A percentile compares a stretch with the other conserved stretches of the same genome.
Evolutionary conservation across 352 stramenopile genomes (phyloP).

Genomic region (Pythium brassicae): DNA sequence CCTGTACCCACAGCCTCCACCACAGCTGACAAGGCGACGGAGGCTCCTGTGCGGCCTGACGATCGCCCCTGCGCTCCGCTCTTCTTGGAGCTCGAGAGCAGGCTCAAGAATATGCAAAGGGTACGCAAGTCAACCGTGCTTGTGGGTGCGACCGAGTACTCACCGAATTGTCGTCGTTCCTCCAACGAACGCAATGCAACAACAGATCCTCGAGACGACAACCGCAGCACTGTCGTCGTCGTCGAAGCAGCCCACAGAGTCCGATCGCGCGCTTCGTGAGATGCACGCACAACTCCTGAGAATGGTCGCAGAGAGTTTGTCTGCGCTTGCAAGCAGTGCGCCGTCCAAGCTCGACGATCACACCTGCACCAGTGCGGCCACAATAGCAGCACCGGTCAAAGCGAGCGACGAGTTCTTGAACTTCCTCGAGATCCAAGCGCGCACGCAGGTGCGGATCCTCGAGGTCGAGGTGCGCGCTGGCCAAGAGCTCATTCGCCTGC

Average conservation of each 20-base stretch:
- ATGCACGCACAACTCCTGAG: constrained; percentile 29
- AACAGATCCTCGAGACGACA: constrained; percentile 31
- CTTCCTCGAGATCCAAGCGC: constrained; percentile 36
- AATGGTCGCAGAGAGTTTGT: constrained; percentile 23
- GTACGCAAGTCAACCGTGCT: constrained; percentile 7
- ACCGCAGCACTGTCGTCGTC: constrained; percentile 14
- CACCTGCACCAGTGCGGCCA: too few species aligned
- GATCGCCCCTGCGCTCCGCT: neutral
- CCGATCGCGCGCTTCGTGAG: constrained; percentile 28
- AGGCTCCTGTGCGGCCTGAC: neutral
- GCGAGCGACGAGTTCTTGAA: constrained; percentile 31
- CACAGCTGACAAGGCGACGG: constrained; percentile 1
- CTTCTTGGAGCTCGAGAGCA: neutral
- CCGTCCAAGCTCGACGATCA: too few species aligned
- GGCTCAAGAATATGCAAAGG: constrained; percentile 28
- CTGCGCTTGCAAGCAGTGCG: neutral
- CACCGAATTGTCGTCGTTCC: neutral
- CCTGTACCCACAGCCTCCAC: neutral
- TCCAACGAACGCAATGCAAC: too few species aligned
- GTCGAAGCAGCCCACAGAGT: constrained; percentile 20
- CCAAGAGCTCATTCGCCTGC: constrained; percentile 51
- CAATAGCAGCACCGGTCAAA: neutral
- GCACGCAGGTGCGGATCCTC: constrained; percentile 47
- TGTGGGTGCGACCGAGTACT: neutral
- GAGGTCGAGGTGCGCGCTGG: constrained; percentile 56